Evolutionary conservation across 225 moss, liverwort and hornwort species (phyloP), one percentile per base, ranked within the genome.

Genomic region (Marchantia paleacea): DNA sequence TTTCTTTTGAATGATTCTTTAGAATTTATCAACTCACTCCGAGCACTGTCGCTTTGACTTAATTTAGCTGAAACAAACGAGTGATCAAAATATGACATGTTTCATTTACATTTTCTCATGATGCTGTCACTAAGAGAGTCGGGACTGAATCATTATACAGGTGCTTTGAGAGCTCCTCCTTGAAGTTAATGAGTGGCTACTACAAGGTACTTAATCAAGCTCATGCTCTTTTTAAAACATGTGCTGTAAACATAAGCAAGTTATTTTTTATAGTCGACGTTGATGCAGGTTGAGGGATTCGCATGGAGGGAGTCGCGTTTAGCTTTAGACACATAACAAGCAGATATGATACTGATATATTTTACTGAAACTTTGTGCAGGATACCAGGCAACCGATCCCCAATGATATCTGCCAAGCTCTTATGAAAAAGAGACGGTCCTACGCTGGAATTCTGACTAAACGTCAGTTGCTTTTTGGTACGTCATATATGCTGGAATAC

Each of bases 161-260:
- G 97, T 95, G 97, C 82, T 93, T 93, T 83, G 95, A 99, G 80
- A 87, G 85, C 77, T 82, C 85, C 55, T 87, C 95, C 29, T 83
- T 99, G 86, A 89, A 87, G 85, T 84, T 94, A 86, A 93, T 99
- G 97, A 99, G 97, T 88, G 97, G 97, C 62, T 91, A 90, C 78
- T 95, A 95, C 82, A 95, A 95, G 96, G 96, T 90, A 76, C 25
- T 72, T 54, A 74, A 12, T 7, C 39, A 39, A 39, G 39, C 39
- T 39, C 39, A 39, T 5, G 39, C 39, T 39, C 39, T 5, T 39
- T 39, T 2, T 39, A 2, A 39, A 39, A 39, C 5, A 2, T 39
- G 2, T 39, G 39, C 39, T 39, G 39, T 39, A 5, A 39, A 39
- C 39, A 39, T 5, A 39, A 39, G 39, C 39, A 39, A 39, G 39